Conservation (phyloP, 805 yeast genomes). For the Wickerhamomyces rabaulensis region DNA sequence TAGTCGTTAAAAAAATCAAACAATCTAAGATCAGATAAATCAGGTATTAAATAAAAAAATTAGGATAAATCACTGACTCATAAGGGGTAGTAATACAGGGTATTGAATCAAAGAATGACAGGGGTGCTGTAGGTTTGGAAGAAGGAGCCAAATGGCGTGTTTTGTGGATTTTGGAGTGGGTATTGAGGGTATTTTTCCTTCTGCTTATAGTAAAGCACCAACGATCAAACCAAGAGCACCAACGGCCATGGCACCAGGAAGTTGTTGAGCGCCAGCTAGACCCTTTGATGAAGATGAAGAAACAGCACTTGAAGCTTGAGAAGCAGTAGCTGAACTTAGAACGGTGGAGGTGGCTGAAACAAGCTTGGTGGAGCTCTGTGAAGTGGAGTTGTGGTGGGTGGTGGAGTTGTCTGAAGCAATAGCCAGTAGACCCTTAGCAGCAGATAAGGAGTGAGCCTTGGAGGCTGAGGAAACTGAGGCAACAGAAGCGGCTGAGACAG, state of each 20-base stretch:
- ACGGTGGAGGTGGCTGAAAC: constrained; percentile 18
- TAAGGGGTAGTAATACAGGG: background rate
- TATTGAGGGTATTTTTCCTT: background rate
- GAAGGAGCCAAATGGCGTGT: background rate
- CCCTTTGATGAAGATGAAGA: constrained; percentile 29
- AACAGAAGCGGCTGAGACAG: constrained; percentile 17
- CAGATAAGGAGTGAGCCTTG: constrained; percentile 22
- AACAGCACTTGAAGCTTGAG: constrained; percentile 18
- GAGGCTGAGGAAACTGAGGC: constrained; percentile 12
- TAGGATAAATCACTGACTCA: background rate
- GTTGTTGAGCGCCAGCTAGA: constrained; percentile 21
- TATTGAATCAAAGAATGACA: background rate
- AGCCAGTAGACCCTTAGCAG: constrained; percentile 35
- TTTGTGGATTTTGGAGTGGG: background rate
- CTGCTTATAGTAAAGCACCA: constrained; percentile 22
- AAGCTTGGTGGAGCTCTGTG: constrained; percentile 18
- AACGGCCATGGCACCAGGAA: constrained; percentile 24
- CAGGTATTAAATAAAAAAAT: background rate
- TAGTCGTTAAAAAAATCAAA: background rate
- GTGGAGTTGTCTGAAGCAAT: constrained; percentile 34
- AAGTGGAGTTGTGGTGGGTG: constrained; percentile 31
- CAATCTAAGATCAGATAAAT: background rate
- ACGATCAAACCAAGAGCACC: constrained; percentile 24
- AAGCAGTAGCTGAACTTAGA: constrained; percentile 14
- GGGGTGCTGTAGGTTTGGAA: background rate